A percentile compares a stretch with the other conserved stretches of the same genome.
These are phyloP conservation scores for Plectosphaerella sp. DNA, from an alignment of 2,329 filamentous ascomycete genomes.

Conservation along the genomic window DNA sequence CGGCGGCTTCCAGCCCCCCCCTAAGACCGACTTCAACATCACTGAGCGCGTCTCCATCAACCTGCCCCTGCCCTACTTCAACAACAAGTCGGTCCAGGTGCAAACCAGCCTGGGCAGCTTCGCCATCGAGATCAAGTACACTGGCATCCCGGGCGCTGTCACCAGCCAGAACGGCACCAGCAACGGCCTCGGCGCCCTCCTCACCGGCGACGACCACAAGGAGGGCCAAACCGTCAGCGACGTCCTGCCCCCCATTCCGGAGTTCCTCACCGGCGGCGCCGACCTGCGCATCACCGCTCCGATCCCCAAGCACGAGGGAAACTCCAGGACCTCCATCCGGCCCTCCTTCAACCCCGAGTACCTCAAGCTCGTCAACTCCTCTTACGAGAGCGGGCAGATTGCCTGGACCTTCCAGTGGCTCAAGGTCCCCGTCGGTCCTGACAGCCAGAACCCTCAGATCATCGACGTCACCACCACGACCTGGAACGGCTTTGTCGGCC, in stretches of 20 bases:
- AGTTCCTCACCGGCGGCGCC: background rate
- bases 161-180: too few species aligned
- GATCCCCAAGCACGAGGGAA: background rate
- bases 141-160: too few species aligned
- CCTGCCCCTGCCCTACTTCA: slow-evolving; percentile 3
- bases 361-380: background rate
- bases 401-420: slow-evolving; percentile 2
- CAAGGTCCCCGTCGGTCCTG: background rate
- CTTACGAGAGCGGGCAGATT: background rate
- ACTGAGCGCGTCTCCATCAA: background rate
- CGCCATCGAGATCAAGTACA: slow-evolving; percentile 2
- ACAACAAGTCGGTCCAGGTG: background rate
- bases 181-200: too few species aligned
- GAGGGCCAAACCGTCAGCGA: background rate
- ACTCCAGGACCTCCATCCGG: background rate
- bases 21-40: background rate
- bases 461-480: background rate
- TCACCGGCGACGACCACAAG: background rate
- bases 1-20: background rate
- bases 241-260: background rate
- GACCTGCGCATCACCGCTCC: slow-evolving; percentile 1
- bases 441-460: background rate
- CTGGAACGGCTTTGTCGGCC: background rate
- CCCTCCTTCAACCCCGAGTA: background rate
- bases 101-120: background rate